phyloP scores from a whole-genome alignment of 352 stramenopile species.

The Phytophthora litchii region DNA sequence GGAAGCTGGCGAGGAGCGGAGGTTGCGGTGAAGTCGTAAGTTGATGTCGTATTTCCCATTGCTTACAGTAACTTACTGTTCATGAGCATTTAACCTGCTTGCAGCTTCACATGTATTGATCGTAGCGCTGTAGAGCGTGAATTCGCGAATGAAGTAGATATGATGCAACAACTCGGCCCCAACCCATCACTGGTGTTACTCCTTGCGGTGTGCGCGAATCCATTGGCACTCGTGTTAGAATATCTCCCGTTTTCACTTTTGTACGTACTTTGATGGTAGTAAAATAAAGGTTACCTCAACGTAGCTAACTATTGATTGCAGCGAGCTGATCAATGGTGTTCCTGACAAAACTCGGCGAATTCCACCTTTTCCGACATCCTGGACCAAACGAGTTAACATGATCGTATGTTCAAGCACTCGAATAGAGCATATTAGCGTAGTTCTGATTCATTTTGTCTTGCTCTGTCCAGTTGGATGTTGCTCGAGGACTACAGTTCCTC shows the following conservation, averaged over 20 bases:
- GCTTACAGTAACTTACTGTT: too few relatives aligned
- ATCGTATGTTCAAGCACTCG: conserved; percentile 47
- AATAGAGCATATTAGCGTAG: neutral
- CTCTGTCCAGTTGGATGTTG: conserved; percentile 57
- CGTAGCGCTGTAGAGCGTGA: conserved; percentile 60
- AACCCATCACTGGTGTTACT: conserved; percentile 79
- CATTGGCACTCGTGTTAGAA: conserved; percentile 73
- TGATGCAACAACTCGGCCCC: conserved; percentile 64
- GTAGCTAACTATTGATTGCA: conserved; percentile 22
- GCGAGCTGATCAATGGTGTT: conserved; percentile 78
- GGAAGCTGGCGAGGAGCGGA: conserved; percentile 77
- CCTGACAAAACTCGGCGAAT: conserved; percentile 59
- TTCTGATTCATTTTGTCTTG: conserved; percentile 7
- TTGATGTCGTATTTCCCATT: neutral
- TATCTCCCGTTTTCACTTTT: conserved; percentile 83
- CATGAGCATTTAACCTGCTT: neutral
- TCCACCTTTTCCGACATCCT: conserved; percentile 68
- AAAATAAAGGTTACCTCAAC: neutral
- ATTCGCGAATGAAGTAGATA: conserved; percentile 79
- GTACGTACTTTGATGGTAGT: conserved; percentile 34
- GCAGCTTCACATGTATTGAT: conserved; percentile 62
- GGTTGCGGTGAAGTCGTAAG: conserved; percentile 79
- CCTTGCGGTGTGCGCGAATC: conserved; percentile 62
- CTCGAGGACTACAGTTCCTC: conserved; percentile 73
- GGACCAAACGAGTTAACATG: conserved; percentile 81